Evolutionary conservation across 2,329 filamentous ascomycete genomes (phyloP), one percentile per base, ranked within the genome.

Genomic region (Ploettnerulaceae sp.): DNA sequence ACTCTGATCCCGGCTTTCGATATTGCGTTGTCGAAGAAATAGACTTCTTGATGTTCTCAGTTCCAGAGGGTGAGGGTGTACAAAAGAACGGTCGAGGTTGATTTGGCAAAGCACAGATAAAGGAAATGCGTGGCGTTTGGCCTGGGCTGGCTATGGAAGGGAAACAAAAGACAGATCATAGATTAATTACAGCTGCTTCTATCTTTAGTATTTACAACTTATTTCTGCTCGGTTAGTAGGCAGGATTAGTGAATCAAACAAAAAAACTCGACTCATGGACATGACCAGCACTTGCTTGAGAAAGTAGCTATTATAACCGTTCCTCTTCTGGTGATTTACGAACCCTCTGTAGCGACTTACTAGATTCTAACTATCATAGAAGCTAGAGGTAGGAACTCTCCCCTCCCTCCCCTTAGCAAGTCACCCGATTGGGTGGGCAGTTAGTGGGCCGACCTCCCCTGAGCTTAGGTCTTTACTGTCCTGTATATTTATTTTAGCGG

Each of bases 1-100:
- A 97, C 93, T 22, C 75, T 98, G 62, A 98, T 98, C 65, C 93
- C 93, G 41, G 85, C 89, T 29, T 97, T 97, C 68, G 87, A 80
- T 62, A 80, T 81, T 37, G 63, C 59, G 9, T 45, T 65, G n/a
- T 57, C 59, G 8, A 61, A 57, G 47, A 56, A 62, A 55, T 61
- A 53, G 26, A 42, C 5, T 9, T 21, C 25, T 14, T 24, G 31
- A 36, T 3, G 20, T 20, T 14, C 34, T 24, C 34, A 24, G 22
- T 11, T 15, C 11, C 1, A 15, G 29, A 21, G 34, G 15, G 24
- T 39, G 38, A 40, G 42, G 35, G 41, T 54, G 45, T 35, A 43
- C 35, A 46, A 49, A 49, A 47, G 12, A 7, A 8, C 14, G 11
- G 18, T 4, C 28, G 7, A 7, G 38, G 7, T 12, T 32, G 46